Percentiles rank a stretch among this genome's conserved stretches.
These are phyloP conservation scores for Caryopteris hybrid DNA, from an alignment of 305 asterid species.

Conservation along the genomic window DNA sequence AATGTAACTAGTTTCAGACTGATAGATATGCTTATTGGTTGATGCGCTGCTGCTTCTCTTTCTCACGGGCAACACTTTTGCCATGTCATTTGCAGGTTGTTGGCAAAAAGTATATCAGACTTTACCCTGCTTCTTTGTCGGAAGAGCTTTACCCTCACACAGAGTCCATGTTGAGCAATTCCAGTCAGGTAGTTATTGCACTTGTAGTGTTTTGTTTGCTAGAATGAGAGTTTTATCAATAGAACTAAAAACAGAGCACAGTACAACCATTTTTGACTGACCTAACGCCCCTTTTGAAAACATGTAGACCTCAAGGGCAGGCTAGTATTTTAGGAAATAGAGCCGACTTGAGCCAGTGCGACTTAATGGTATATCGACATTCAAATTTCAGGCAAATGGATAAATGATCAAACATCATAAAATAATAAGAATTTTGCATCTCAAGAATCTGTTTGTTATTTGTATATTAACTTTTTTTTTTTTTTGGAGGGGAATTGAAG, in stretches of 20 bases:
- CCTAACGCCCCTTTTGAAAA: no score
- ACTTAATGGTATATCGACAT: background rate
- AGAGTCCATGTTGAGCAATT: slow-evolving; percentile 73
- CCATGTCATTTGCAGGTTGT: slow-evolving; percentile 39
- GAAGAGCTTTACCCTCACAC: slow-evolving; percentile 44
- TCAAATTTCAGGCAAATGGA: background rate
- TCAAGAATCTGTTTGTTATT: no score
- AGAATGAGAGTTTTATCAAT: no score
- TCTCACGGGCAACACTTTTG: background rate
- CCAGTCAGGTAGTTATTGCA: slow-evolving; percentile 68
- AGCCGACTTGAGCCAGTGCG: no score
- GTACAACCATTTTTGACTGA: no score
- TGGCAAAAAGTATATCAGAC: slow-evolving; percentile 50
- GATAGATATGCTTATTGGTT: background rate
- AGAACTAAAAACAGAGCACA: no score
- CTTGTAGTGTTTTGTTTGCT: no score
- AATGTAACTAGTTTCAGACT: background rate
- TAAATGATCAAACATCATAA: background rate
- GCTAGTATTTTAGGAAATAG: no score
- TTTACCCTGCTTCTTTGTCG: slow-evolving; percentile 56
- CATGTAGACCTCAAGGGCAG: no score
- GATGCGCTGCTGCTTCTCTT: no score
- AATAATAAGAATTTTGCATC: no score
- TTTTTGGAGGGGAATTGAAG: slow-evolving; percentile 32
- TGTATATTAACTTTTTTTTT: no score